phyloP scores from a whole-genome alignment of 1,284 basidiomycete genomes.

The Ustilago esculenta region DNA sequence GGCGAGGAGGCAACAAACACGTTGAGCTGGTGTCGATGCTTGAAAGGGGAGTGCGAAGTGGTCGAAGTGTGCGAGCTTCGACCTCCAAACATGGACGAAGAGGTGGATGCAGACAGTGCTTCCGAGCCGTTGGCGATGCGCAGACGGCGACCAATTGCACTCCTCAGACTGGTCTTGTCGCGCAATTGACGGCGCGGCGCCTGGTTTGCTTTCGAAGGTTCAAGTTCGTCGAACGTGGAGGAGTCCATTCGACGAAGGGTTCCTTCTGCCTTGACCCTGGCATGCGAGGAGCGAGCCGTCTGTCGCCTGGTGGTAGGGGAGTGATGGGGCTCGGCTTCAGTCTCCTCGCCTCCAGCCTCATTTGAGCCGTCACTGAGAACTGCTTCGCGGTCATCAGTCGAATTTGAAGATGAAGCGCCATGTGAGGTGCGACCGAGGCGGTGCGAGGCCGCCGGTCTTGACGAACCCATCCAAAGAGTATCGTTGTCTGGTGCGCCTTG shows the following conservation, averaged over 20 bases:
- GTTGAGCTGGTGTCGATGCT: conserved; percentile 24
- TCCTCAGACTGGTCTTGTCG: conserved; percentile 16
- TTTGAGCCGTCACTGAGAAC: conserved; percentile 39
- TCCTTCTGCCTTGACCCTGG: not conserved
- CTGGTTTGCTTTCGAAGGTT: conserved; percentile 22
- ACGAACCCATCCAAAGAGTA: conserved; percentile 16
- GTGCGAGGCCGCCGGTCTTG: conserved; percentile 6
- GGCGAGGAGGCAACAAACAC: conserved; percentile 52
- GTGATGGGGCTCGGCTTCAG: conserved; percentile 48
- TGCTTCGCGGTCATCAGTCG: conserved; percentile 12
- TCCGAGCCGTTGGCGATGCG: conserved; percentile 26
- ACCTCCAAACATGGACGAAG: conserved; percentile 40
- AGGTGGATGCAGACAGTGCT: conserved; percentile 31
- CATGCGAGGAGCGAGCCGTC: not conserved
- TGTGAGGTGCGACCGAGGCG: conserved; percentile 4
- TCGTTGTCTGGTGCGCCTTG: conserved; percentile 8
- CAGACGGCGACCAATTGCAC: conserved; percentile 16
- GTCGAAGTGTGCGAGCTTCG: conserved; percentile 41
- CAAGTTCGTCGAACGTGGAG: conserved; percentile 36
- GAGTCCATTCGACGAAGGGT: conserved; percentile 45
- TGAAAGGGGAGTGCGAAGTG: conserved; percentile 25
- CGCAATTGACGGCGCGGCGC: conserved; percentile 29
- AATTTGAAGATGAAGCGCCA: conserved; percentile 14
- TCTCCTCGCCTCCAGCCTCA: conserved; percentile 55
- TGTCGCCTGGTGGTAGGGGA: conserved; percentile 1